phyloP scores from a whole-genome alignment of 306 rosid genomes.

The Quercus variabilis region DNA sequence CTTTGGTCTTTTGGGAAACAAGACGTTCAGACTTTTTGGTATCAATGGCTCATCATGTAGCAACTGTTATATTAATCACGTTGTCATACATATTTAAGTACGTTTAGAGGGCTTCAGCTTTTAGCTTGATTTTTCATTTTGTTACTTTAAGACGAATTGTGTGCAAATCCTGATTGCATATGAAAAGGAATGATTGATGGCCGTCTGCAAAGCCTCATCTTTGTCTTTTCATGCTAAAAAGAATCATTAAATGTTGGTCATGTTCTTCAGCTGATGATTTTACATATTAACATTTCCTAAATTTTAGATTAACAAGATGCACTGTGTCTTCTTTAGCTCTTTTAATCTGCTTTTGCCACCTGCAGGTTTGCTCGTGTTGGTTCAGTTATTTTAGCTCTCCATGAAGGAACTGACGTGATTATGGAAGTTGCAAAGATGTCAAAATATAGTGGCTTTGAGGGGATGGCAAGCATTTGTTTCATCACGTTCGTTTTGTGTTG shows the following conservation, averaged over 20 bases:
- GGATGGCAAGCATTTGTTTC: constrained; percentile 67
- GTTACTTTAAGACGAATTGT: no score
- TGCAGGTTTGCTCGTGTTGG: constrained; percentile 88
- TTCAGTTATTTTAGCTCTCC: constrained; percentile 84
- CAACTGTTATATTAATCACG: constrained; percentile 64
- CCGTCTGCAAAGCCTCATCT: background rate
- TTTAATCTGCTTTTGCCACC: background rate
- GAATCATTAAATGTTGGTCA: background rate
- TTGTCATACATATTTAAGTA: constrained; percentile 79
- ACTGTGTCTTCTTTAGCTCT: background rate
- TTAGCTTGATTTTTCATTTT: constrained; percentile 21
- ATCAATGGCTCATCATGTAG: constrained; percentile 90
- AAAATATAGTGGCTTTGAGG: constrained; percentile 75
- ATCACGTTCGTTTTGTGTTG: constrained; percentile 64
- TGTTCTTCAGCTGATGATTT: background rate
- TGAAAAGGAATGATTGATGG: background rate
- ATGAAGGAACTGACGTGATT: constrained; percentile 85
- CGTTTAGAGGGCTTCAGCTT: constrained; percentile 8
- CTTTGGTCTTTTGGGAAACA: constrained; percentile 90
- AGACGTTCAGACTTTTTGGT: constrained; percentile 87
- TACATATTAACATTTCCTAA: background rate
- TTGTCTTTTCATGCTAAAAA: background rate
- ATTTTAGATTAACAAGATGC: background rate
- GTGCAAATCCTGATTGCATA: background rate
- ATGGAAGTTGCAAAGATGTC: constrained; percentile 92